Conservation (phyloP, 345 rosid species). For the Combretum micranthum region DNA sequence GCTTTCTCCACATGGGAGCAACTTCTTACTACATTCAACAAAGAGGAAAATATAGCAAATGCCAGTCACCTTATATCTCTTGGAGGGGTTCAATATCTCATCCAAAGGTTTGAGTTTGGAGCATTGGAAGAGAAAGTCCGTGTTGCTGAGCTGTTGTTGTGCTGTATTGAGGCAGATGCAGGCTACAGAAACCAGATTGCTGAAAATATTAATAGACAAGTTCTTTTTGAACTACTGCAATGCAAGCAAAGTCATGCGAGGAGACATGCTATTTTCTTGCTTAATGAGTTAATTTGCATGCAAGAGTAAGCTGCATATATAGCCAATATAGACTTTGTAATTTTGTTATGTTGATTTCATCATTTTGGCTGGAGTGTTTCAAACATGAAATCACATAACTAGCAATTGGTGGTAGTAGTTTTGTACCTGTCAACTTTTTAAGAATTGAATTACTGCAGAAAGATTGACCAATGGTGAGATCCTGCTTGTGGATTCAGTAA, state of each 20-base stretch:
- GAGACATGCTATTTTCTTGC: conserved; percentile 29
- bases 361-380: background rate
- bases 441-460: too few relatives aligned
- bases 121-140: conserved; percentile 27
- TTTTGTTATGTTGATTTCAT: background rate
- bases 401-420: too few relatives aligned
- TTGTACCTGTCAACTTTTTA: too few relatives aligned
- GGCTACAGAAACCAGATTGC: conserved; percentile 38
- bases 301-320: conserved; percentile 27
- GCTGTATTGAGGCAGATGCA: conserved; percentile 46
- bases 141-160: conserved; percentile 29
- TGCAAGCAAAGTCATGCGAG: conserved; percentile 32
- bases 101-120: conserved; percentile 29
- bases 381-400: too few relatives aligned
- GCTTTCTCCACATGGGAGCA: conserved; percentile 31
- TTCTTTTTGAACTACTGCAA: conserved; percentile 39
- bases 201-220: conserved; percentile 18
- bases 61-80: conserved; percentile 36
- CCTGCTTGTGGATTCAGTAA: too few relatives aligned
- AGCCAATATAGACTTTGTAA: background rate
- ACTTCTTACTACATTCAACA: conserved; percentile 30
- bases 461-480: too few relatives aligned
- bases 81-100: conserved; percentile 45
- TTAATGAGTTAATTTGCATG: conserved; percentile 42
- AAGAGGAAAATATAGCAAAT: conserved; percentile 28